Conservation (phyloP, 108 stramenopile species). For the Aurantiochytrium sp. region DNA sequence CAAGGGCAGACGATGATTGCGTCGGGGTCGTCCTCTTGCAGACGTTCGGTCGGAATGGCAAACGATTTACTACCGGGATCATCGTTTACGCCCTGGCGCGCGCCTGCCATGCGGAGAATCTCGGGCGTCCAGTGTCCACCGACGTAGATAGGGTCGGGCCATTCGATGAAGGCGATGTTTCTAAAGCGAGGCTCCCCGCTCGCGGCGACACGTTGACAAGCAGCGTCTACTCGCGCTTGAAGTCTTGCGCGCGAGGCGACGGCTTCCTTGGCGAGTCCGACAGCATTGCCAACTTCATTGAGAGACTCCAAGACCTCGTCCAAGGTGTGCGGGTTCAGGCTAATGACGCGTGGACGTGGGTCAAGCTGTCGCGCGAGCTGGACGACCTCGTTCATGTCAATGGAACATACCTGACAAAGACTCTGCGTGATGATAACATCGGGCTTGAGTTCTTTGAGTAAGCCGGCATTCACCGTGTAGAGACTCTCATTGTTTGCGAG, state of each 20-base stretch:
- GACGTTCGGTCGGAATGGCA: constrained; percentile 50
- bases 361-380: constrained; percentile 21
- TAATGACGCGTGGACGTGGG: constrained; percentile 40
- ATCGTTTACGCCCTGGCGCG: constrained; percentile 27
- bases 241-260: background rate
- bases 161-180: constrained; percentile 70
- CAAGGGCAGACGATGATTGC: constrained; percentile 73
- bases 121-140: constrained; percentile 83
- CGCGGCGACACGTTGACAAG: background rate
- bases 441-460: constrained; percentile 48
- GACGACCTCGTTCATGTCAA: constrained; percentile 48
- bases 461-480: constrained; percentile 55
- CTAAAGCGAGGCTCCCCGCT: background rate
- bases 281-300: constrained; percentile 28
- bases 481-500: constrained; percentile 31
- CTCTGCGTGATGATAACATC: constrained; percentile 74
- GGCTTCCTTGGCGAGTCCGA: constrained; percentile 27
- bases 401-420: constrained; percentile 77
- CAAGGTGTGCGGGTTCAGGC: constrained; percentile 63
- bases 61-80: constrained; percentile 39
- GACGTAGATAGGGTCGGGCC: constrained; percentile 79
- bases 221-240: background rate
- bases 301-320: constrained; percentile 54
- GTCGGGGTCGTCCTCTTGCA: constrained; percentile 64
- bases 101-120: constrained; percentile 69